These are phyloP conservation scores for Lignosus rhinocerotis DNA, from an alignment of 1,284 basidiomycete genomes.

Conservation along the genomic window DNA sequence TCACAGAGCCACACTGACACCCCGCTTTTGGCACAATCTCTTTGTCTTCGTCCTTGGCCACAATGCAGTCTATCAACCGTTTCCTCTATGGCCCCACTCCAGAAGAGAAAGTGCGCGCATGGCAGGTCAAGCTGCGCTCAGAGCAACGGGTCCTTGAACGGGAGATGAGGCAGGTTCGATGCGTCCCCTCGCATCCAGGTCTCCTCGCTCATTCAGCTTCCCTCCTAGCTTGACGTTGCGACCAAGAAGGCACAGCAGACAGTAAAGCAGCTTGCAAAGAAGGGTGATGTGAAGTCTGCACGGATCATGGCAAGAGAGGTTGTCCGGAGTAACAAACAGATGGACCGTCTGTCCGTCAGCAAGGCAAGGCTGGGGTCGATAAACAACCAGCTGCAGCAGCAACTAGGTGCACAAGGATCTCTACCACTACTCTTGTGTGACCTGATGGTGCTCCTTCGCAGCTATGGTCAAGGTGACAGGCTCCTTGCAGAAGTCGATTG, in stretches of 20 bases:
- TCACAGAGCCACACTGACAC: constrained; percentile 9
- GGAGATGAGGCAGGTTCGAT: constrained; percentile 89
- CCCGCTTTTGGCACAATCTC: constrained; percentile 1
- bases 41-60: constrained; percentile 3
- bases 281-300: constrained; percentile 92
- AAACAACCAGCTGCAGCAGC: constrained; percentile 87
- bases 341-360: constrained; percentile 87
- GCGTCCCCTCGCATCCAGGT: constrained; percentile 18
- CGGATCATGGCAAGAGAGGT: constrained; percentile 91
- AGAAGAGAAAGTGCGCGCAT: constrained; percentile 86
- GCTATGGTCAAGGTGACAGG: constrained; percentile 98
- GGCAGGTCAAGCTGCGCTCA: constrained; percentile 82
- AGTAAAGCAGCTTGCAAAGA: constrained; percentile 89
- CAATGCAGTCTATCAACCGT: constrained; percentile 86
- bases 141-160: constrained; percentile 84
- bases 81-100: constrained; percentile 95
- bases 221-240: constrained; percentile 75
- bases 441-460: constrained; percentile 34
- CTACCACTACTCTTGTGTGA: neutral
- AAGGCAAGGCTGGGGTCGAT: constrained; percentile 95
- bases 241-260: constrained; percentile 80
- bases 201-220: constrained; percentile 25
- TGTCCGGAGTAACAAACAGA: constrained; percentile 94
- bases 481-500: constrained; percentile 93
- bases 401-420: constrained; percentile 67